Evolutionary conservation across 805 yeast species (phyloP), one percentile per base, ranked within the genome.

Genomic region (Sugiyamaella qingdaonensis): DNA sequence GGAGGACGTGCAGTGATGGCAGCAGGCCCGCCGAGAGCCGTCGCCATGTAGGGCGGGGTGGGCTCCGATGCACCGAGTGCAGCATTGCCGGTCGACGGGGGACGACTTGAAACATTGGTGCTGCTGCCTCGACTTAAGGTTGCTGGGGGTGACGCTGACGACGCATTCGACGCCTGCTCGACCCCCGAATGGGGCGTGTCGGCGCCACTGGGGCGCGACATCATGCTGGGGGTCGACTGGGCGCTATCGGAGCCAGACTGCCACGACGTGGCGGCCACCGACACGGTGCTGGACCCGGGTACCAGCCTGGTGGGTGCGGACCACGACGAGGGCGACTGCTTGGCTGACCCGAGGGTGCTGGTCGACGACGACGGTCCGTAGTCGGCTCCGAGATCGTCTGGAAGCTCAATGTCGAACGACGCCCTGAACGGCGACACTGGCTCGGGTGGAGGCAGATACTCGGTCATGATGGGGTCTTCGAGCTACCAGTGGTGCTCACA

Each of bases 361-460:
- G 43, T 14, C 24, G 24, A 19, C 13, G 43, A 39, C 5, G 43
- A 16, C 4, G 43, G 43, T 9, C 13, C 24, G 21, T 39, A 39
- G 19, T 39, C 48, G 19, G 33, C 43, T 4, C 19, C 51, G 16
- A 13, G 33, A 24, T 39, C 43, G 29, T 49, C 52, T 5, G 48
- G 24, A 3, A 39, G 24, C 13, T 29, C 48, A 14, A 14, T 41
- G 36, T 49, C 56, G 42, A 59, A 63, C 35, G 61, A 52, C 13
- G 64, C 58, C 29, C 58, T 54, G 31, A 63, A 59, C 10, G 67
- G 67, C 16, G 65, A 61, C 36, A 61, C 49, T 8, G 64, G 64
- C 39, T 59, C 61, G 10, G 64, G 64, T 8, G 60, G 60, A 10
- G 67, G 67, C 19, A 63, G 59, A 47, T 59, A 60, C 16, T 49